Evolutionary conservation across 306 rosid genomes (phyloP), one percentile per base, ranked within the genome.

Genomic region (Sicyos edulis): DNA sequence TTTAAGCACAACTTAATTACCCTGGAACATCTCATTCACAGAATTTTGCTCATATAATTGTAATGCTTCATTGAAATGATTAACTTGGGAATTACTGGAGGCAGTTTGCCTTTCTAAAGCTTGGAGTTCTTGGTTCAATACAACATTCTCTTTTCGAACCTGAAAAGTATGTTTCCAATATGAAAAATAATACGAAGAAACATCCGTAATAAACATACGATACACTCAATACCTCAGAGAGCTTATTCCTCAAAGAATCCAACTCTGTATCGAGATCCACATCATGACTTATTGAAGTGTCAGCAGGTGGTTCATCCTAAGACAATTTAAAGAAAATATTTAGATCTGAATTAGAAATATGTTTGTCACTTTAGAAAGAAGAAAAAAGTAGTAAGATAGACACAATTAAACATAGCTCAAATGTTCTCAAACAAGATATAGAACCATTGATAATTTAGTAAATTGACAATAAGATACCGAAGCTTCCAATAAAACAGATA

Each of bases 71-170:
- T 81, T 83, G 82, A 89, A 76, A 72, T 74, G 75, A 17, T 40
- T 86, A 80, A 80, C 84, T 80, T 74, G 63, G 47, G 29, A 67
- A 67, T 73, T 76, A 17, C 51, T 77, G 32, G 80, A 76, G 66
- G 77, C 73, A 64, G 84, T 76, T 70, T 78, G 88, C 74, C 67
- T 83, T 81, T 88, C 84, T 69, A 93, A 79, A 66, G 82, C 75
- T 71, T 80, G 83, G 75, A 91, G 80, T 75, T 93, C 96, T 78
- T 22, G 82, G 80, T 82, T 84, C 76, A 89, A 82, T 64, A 66
- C 76, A 65, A 82, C 85, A 81, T 90, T 84, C 78, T 87, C 95
- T 80, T 83, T 78, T 40, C 83, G 85, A 32, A 82, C 89, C 99
- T 93, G 82, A 22, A 78, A 52, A 62, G 32, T 29, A 72, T 13